A percentile compares a stretch with the other conserved stretches of the same genome.
phyloP scores from a whole-genome alignment of 768 basidiomycete species.

The Tricholoma sp. region DNA sequence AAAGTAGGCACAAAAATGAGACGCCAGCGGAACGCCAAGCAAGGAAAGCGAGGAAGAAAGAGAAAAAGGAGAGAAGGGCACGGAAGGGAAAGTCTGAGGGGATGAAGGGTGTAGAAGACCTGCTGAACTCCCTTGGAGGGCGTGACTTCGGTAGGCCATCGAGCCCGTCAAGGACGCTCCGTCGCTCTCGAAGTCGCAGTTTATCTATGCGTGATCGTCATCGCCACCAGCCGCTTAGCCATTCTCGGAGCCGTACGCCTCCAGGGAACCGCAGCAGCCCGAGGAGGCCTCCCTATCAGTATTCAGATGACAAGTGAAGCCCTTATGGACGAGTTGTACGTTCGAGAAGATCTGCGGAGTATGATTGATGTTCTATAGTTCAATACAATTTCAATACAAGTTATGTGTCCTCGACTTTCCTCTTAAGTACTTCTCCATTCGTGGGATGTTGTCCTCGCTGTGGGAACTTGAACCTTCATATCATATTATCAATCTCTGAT shows the following conservation, averaged over 20 bases:
- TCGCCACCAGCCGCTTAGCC: constrained; percentile 1
- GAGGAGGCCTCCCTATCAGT: constrained; percentile 6
- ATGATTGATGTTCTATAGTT: constrained; percentile 9
- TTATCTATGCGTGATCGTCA: constrained; percentile 9
- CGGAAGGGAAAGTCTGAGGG: constrained; percentile 59
- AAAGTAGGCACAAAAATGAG: constrained; percentile 67
- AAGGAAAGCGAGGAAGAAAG: constrained; percentile 61
- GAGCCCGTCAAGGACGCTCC: constrained; percentile 9
- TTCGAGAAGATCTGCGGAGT: constrained; percentile 7
- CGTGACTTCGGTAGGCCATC: constrained; percentile 20
- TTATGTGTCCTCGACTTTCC: background rate
- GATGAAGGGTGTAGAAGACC: constrained; percentile 60
- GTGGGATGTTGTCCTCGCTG: background rate
- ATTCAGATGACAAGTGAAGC: constrained; percentile 3
- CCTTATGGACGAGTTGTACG: constrained; percentile 9
- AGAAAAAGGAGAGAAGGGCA: constrained; percentile 51
- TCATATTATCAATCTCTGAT: too few species aligned
- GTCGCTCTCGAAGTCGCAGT: constrained; percentile 13
- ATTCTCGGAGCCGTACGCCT: constrained; percentile 12
- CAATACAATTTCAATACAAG: background rate
- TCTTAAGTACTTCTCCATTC: background rate
- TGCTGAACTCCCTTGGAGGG: constrained; percentile 48
- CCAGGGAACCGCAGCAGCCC: constrained; percentile 7
- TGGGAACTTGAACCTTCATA: too few species aligned
- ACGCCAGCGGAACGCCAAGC: constrained; percentile 74